phyloP scores from a whole-genome alignment of 2,329 filamentous ascomycete species.

The Verticillium zaregamsianum region DNA sequence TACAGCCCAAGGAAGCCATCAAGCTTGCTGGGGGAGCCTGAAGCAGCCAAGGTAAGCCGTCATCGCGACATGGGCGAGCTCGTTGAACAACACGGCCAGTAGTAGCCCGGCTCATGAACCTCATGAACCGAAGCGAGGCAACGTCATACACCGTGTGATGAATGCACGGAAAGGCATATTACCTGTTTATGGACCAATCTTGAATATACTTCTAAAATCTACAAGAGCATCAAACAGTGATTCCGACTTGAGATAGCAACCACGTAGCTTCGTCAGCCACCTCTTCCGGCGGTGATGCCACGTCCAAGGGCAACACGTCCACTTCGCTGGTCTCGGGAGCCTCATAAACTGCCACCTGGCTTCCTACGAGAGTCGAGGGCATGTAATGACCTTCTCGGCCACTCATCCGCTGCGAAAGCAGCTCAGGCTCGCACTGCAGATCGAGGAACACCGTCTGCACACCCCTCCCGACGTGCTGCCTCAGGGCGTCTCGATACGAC shows the following conservation, averaged over 20 bases:
- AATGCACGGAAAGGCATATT: too few relatives aligned
- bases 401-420: conserved; percentile 21
- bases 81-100: too few relatives aligned
- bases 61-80: too few relatives aligned
- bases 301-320: conserved; percentile 28
- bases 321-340: conserved; percentile 20
- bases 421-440: conserved; percentile 25
- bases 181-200: background rate
- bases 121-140: too few relatives aligned
- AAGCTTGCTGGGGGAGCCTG: too few relatives aligned
- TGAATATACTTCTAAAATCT: background rate
- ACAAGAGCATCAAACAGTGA: background rate
- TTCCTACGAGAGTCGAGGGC: conserved; percentile 27
- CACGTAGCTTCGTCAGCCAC: conserved; percentile 16
- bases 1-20: too few relatives aligned
- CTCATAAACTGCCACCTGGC: conserved; percentile 27
- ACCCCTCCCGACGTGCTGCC: conserved; percentile 13
- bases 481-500: conserved; percentile 26
- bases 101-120: too few relatives aligned
- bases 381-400: conserved; percentile 29
- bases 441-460: conserved; percentile 27
- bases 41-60: too few relatives aligned
- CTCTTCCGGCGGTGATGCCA: conserved; percentile 6
- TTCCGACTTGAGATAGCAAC: conserved; percentile 10
- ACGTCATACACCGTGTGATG: too few relatives aligned